phyloP scores from a whole-genome alignment of 2,329 filamentous ascomycete genomes.

The Fusarium dlaminii region DNA sequence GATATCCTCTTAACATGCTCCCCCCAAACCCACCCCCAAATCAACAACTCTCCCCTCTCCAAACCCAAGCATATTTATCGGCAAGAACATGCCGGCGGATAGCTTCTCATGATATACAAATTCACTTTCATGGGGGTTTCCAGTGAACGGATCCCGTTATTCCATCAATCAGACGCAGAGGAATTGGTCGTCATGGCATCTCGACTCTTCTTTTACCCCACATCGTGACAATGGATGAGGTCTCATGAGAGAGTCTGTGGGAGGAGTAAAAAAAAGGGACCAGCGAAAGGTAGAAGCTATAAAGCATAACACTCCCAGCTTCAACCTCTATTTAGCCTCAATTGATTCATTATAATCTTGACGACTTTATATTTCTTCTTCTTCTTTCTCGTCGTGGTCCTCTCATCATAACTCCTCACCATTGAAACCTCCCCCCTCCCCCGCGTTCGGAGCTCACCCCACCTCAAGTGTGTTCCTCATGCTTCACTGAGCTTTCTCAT shows the following conservation, averaged over 20 bases:
- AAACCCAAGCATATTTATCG: slow-evolving; percentile 8
- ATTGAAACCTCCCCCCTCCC: slow-evolving; percentile 29
- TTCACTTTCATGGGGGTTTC: slow-evolving; percentile 24
- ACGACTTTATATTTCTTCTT: background rate
- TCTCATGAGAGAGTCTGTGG: slow-evolving; percentile 28
- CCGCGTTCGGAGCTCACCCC: slow-evolving; percentile 37
- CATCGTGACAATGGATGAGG: slow-evolving; percentile 19
- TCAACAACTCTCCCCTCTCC: slow-evolving; percentile 11
- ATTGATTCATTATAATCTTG: slow-evolving; percentile 1
- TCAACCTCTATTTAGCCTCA: slow-evolving; percentile 9
- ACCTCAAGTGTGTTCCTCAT: slow-evolving; percentile 20
- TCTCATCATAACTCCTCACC: slow-evolving; percentile 4
- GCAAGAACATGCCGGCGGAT: slow-evolving; percentile 20
- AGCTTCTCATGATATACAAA: slow-evolving; percentile 32
- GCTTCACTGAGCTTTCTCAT: slow-evolving; percentile 15
- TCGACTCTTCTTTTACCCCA: slow-evolving; percentile 34
- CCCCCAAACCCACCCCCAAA: slow-evolving; percentile 34
- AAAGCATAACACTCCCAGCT: slow-evolving; percentile 28
- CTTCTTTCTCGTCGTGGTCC: background rate
- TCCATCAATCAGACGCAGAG: slow-evolving; percentile 35
- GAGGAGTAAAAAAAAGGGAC: background rate
- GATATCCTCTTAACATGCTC: background rate
- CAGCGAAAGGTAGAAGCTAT: slow-evolving; percentile 13
- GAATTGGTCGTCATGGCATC: slow-evolving; percentile 30
- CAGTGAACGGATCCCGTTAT: slow-evolving; percentile 27